Base-by-base conservation (phyloP, 768 basidiomycete species). In the Amanita pseudoporphyria region DNA sequence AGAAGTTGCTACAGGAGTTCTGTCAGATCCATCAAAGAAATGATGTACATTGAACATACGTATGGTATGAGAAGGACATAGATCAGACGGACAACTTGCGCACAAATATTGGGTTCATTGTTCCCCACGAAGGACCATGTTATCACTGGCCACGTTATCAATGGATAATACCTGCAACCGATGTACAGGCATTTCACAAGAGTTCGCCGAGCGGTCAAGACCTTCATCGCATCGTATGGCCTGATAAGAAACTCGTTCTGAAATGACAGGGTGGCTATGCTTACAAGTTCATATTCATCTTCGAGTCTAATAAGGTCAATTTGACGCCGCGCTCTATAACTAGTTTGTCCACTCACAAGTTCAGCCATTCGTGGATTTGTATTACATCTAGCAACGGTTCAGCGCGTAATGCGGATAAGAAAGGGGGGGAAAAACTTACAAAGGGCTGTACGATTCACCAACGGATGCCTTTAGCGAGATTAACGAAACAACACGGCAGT, bases 161-260 rank as follows among this genome's bases (percentile, higher is more conserved):
- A 48, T 9, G 62, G 61, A 47, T 62, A 60, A 41, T 64, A 64
- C 21, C 62, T 56, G 47, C 62, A 62, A 22, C 54, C 42, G 3
- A 63, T 52, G 43, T 54, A 63, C 3, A 58, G 54, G 24, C 56
- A 36, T 49, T 60, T 62, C 18, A 58, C 53, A 7, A 56, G 54
- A 28, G 39, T 59, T 57, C 60, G 58, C 22, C 52, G 56, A 12
- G 56, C 38, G 24, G 41, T 53, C 39, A 59, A 56, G 26, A 63
- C 59, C 62, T 63, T n/a, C 18, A 33, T 2, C 13, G 24, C 21
- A 33, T 2, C 13, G 24, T 10, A 42, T 13, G 22, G 1, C 24
- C 16, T 9, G 30, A 6, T 41, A 18, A 39, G 39, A n/a, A 30
- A 21, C 14, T 21, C 21, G 9, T n/a, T n/a, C 38, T 9, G 19